Base-by-base conservation (phyloP, 805 yeast species). In the Zygosaccharomyces rouxii region DNA sequence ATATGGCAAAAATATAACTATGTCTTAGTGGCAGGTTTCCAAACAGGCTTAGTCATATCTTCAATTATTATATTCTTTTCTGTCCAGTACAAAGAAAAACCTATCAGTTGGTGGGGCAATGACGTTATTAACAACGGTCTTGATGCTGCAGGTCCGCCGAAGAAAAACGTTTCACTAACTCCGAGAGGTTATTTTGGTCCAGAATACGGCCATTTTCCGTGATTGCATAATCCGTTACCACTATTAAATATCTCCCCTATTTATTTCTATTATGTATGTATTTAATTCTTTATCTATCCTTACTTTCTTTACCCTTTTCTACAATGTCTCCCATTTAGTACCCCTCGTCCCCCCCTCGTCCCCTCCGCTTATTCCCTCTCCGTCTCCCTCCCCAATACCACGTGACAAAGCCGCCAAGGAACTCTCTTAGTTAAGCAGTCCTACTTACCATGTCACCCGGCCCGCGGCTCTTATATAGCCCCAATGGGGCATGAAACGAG, bases 41-140 rank as follows among this genome's bases (percentile, higher is more conserved):
- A 75, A 7, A 79, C 85, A 0, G 87, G 86, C n/a, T 76, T 80
- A 16, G 86, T 86, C 2, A 73, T 81, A 52, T 70, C 81, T 49
- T 65, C 83, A 4, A 51, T 67, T 13, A 56, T 64, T 48, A 76
- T 81, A 33, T 83, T 83, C 66, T 79, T 80, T 57, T 66, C 77
- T 1, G 73, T 74, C 3, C 68, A 70, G 49, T 79, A 72, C 56
- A 71, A 77, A 41, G 67, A 70, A 2, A 69, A 66, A 23, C 52
- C 59, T 3, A 45, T 81, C 11, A 52, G 65, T 35, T 83, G 89
- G 89, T 83, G 89, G 89, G 89, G 89, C 1, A 81, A 80, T 48
- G 62, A 50, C n/a, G 74, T 72, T 10, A 35, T 59, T 0, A 58
- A 54, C 42, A 47, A 44, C 9, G 60, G 62, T 18, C 44, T 47